These are phyloP conservation scores for Phytophthora multivora DNA, from an alignment of 352 stramenopile species.

Conservation along the genomic window DNA sequence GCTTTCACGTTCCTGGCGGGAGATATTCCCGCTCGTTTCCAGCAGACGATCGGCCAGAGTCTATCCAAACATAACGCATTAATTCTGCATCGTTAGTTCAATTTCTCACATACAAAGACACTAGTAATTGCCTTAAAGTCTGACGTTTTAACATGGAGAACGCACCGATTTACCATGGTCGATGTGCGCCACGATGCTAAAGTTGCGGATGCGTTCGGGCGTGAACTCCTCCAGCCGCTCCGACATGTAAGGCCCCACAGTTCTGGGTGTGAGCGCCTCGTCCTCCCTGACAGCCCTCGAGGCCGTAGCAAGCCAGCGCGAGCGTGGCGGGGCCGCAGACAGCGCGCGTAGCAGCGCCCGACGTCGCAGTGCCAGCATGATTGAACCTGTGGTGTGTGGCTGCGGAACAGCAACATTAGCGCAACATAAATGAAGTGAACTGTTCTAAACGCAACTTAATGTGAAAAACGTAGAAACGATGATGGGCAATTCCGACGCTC, in stretches of 20 bases:
- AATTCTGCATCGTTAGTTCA: constrained; percentile 1
- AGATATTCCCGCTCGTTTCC: constrained; percentile 91
- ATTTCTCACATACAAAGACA: background rate
- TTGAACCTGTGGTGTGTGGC: constrained; percentile 21
- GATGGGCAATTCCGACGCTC: constrained; percentile 29
- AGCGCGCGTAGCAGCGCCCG: constrained; percentile 8
- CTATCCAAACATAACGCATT: constrained; percentile 37
- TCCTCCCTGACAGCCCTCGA: constrained; percentile 13
- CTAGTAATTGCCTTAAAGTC: background rate
- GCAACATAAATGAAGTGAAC: background rate
- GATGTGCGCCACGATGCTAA: constrained; percentile 92
- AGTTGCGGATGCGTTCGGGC: constrained; percentile 88
- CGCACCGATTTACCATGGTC: constrained; percentile 91
- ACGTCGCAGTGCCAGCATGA: constrained; percentile 29
- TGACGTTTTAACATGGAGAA: constrained; percentile 14
- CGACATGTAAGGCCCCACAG: constrained; percentile 66
- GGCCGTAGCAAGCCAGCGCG: constrained; percentile 11
- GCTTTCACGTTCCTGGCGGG: constrained; percentile 79
- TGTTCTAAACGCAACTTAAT: background rate
- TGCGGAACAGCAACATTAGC: constrained; percentile 2
- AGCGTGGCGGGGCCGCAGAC: constrained; percentile 2
- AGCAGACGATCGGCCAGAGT: constrained; percentile 91
- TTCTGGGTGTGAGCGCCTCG: constrained; percentile 43
- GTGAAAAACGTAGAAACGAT: constrained; percentile 2
- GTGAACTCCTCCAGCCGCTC: constrained; percentile 61